Conservation (phyloP, 176 grass and related monocot genomes). For the Urochloa ruziziensis region DNA sequence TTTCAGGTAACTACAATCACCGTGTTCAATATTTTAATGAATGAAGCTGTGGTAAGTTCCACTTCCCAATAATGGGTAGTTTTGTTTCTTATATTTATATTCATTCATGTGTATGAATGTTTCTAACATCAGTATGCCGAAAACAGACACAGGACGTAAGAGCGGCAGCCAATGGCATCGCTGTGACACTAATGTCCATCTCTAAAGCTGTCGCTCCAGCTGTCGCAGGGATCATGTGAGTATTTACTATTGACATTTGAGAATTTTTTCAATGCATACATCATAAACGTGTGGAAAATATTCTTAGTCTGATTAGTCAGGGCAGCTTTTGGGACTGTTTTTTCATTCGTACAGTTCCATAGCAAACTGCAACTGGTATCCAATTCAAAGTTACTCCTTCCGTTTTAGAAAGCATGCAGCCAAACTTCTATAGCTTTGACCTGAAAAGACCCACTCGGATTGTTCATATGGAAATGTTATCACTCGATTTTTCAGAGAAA, state of each 20-base stretch:
- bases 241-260: conserved; percentile 23
- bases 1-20: conserved; percentile 67
- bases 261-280: background rate
- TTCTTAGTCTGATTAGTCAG: background rate
- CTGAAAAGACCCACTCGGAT: background rate
- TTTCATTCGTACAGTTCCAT: background rate
- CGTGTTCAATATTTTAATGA: conserved; percentile 61
- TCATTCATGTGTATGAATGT: background rate
- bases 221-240: conserved; percentile 58
- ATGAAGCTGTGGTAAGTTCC: conserved; percentile 61
- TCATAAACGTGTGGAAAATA: background rate
- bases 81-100: conserved; percentile 10
- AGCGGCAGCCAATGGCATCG: conserved; percentile 61
- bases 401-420: background rate
- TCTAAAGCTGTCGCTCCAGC: conserved; percentile 62
- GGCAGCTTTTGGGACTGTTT: background rate
- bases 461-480: background rate
- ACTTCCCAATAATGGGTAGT: background rate
- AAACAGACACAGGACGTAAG: conserved; percentile 55
- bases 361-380: background rate
- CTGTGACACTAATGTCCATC: conserved; percentile 61
- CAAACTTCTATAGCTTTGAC: background rate
- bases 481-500: background rate
- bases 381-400: background rate
- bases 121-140: conserved; percentile 23